Base-by-base conservation (phyloP, 805 yeast genomes). In the Starmera caribaea region DNA sequence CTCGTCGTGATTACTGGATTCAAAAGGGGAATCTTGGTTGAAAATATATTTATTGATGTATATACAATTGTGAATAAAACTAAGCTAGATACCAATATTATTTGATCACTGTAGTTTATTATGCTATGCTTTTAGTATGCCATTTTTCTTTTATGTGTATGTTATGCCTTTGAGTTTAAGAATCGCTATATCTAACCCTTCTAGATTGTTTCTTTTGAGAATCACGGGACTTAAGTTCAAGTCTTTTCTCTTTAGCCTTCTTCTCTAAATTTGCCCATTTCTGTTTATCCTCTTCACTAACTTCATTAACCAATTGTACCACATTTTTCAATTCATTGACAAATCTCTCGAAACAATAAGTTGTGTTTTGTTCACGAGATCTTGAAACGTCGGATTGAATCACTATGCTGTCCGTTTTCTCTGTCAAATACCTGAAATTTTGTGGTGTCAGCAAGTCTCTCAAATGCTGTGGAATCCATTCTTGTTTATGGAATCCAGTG, bases 331-430 rank as follows among this genome's bases (percentile, higher is more conserved):
- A 66, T 40, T 75, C 81, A 2, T 58, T 48, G 4, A 73, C 60
- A 11, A 85, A 64, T 53, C 81, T 81, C n/a, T 59, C 58, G 42
- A 74, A 73, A 47, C 95, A 85, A 21, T 69, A 66, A 5, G 65
- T 67, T 8, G 71, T 54, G 50, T 85, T 85, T 9, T 58, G 60
- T 12, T 73, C 76, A 46, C 86, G 65, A 14, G 75, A 74, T 27
- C 95, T 59, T 5, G 73, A 61, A 8, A 59, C 51, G 42, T 83
- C 89, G 29, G 81, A 71, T 45, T 76, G 81, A 1, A 85, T 67
- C 7, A 81, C 59, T 2, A 84, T 43, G 11, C 81, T 80, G 10
- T 59, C 59, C 2, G 39, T 48, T 41, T 73, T 74, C 24, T 21
- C 24, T 1, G 81, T 75, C 38, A 74, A 66, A 51, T 74, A 81